Base-by-base conservation (phyloP, 768 basidiomycete species). In the Amylocystis lapponica region DNA sequence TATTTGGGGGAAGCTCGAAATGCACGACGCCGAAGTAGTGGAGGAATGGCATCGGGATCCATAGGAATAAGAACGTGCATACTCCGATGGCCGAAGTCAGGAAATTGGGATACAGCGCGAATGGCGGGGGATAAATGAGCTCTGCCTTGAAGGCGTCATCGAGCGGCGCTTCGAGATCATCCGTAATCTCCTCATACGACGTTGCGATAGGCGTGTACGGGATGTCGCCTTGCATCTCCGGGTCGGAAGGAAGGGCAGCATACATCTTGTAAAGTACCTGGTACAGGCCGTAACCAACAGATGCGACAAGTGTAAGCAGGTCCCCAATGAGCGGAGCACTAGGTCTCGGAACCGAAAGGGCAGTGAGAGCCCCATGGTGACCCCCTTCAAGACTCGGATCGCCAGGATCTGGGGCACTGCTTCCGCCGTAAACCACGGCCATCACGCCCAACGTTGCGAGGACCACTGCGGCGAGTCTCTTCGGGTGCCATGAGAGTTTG, bases 211-310 rank as follows among this genome's bases (percentile, higher is more conserved):
- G 66, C 20, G 66, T 66, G 57, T 84, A 83, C 13, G 60, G 50
- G 27, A 46, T 52, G 25, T 74, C 70, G 3, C 68, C 51, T 3
- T 65, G 59, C 16, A 66, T 59, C 45, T 81, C 79, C 2, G 77
- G 74, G 50, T 81, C 80, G n/a, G 71, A 75, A 3, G 83, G 78
- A 13, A 88, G 66, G 5, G 86, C 81, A 10, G 76, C 79, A 53
- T 86, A 79, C 59, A 72, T 77, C 68, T 89, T 92, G 75, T 92
- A 92, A 31, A 88, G 58, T 34, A 91, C 88, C 68, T 90, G 87
- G 52, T 90, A 90, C 5, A 86, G 63, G 12, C 80, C 86, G 58
- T 85, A 90, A 12, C 71, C 65, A 45, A 91, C 53, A 4, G 88
- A 84, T 5, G 85, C 86, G 13, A 76, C 47, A 23, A 92, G 74